Conservation (phyloP, 1,284 basidiomycete genomes). For the Phaffia rhodozyma region DNA sequence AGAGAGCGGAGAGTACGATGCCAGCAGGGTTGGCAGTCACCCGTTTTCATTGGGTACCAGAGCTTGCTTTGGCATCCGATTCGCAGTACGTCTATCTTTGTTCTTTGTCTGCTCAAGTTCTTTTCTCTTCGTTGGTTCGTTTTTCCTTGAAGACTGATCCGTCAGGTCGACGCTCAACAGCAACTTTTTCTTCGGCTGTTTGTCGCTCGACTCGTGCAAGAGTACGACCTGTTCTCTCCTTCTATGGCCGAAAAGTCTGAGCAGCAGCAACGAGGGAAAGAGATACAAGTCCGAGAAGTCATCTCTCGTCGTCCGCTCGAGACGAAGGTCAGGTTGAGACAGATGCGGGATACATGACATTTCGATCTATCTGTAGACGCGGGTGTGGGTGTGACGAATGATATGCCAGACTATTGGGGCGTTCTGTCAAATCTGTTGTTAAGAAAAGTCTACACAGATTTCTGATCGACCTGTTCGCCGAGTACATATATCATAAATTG, state of each 20-base stretch:
- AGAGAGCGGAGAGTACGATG: neutral
- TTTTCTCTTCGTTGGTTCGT: neutral
- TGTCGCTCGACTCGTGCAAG: neutral
- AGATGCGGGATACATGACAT: too few species aligned
- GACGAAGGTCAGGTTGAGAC: neutral
- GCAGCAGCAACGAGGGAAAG: neutral
- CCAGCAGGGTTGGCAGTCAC: neutral
- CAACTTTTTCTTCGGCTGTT: neutral
- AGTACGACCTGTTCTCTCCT: neutral
- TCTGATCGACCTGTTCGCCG: too few species aligned
- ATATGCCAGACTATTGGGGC: too few species aligned
- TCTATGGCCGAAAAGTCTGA: neutral
- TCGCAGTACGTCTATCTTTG: neutral
- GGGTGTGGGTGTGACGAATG: too few species aligned
- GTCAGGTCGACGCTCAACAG: neutral
- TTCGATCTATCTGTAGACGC: too few species aligned
- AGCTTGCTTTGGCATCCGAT: neutral
- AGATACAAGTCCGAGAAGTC: neutral
- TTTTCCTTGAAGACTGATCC: neutral
- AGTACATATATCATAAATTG: too few species aligned
- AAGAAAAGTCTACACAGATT: too few species aligned
- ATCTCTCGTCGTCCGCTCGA: constrained; percentile 3
- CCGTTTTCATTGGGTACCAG: neutral
- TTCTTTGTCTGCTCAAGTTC: neutral
- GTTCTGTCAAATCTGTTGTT: too few species aligned